Conservation (phyloP, 2,329 filamentous ascomycete species). For the Cryphonectria carpinicola region DNA sequence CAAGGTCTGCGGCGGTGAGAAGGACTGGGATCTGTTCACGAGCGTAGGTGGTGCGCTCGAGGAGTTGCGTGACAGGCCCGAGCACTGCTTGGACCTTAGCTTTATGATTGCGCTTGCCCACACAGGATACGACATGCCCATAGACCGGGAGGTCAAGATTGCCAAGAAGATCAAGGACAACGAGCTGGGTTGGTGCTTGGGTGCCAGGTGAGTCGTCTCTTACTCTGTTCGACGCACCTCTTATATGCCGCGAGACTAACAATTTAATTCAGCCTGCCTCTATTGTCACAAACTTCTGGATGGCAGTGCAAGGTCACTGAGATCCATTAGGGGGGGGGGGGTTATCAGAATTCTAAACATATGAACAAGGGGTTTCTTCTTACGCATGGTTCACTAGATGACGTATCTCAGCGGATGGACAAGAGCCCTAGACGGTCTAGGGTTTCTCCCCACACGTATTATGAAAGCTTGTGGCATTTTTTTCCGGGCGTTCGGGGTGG, state of each 20-base stretch:
- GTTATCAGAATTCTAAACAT: conserved; percentile 29
- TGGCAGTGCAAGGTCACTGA: conserved; percentile 89
- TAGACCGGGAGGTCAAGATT: conserved; percentile 94
- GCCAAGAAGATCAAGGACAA: conserved; percentile 99
- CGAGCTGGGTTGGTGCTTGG: conserved; percentile 96
- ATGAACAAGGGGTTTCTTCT: conserved; percentile 27
- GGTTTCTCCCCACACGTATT: not conserved
- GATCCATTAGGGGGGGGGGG: conserved; percentile 54
- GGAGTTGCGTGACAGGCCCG: conserved; percentile 80
- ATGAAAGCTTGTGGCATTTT: conserved; percentile 14
- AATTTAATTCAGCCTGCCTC: conserved; percentile 68
- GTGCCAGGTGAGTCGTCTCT: conserved; percentile 73
- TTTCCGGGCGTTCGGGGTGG: conserved; percentile 13
- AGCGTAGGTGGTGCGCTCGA: conserved; percentile 76
- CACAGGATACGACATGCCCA: conserved; percentile 96
- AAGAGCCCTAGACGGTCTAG: not conserved
- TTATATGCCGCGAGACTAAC: conserved; percentile 11
- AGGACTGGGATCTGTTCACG: conserved; percentile 79
- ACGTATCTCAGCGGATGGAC: not conserved
- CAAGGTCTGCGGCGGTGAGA: conserved; percentile 80
- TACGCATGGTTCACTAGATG: conserved; percentile 7
- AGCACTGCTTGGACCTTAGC: conserved; percentile 93
- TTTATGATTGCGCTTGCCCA: conserved; percentile 94
- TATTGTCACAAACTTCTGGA: conserved; percentile 79
- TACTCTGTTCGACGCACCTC: not conserved